Conservation (phyloP, 768 basidiomycete species). For the Boletus huronensis region DNA sequence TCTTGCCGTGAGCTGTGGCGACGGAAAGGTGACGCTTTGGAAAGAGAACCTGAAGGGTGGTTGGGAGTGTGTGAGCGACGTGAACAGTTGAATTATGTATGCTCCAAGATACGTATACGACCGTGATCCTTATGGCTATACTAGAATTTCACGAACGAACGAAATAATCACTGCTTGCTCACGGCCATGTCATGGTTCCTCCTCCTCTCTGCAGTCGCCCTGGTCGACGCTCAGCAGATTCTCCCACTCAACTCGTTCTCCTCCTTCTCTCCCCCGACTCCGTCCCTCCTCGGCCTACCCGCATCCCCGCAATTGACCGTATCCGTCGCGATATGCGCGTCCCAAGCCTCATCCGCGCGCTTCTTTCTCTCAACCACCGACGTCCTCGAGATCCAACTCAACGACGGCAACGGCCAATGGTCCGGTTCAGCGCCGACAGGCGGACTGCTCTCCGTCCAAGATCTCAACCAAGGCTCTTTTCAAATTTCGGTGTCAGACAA, state of each 20-base stretch:
- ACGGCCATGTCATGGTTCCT: not conserved
- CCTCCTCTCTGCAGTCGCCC: not conserved
- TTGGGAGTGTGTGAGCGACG: conserved; percentile 97
- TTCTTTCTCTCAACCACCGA: conserved; percentile 57
- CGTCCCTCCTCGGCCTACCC: conserved; percentile 41
- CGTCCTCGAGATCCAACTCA: conserved; percentile 47
- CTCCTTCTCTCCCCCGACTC: conserved; percentile 32
- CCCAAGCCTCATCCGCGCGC: conserved; percentile 35
- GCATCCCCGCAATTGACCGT: conserved; percentile 38
- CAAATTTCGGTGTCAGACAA: conserved; percentile 55
- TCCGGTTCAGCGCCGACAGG: conserved; percentile 44
- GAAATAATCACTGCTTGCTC: too few species aligned
- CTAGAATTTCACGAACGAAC: too few species aligned
- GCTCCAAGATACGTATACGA: not conserved
- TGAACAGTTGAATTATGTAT: conserved; percentile 60
- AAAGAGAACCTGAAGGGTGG: conserved; percentile 94
- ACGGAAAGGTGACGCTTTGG: conserved; percentile 97
- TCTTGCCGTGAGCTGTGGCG: conserved; percentile 93
- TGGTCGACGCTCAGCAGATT: conserved; percentile 15
- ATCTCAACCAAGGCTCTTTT: conserved; percentile 41
- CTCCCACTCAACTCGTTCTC: conserved; percentile 38
- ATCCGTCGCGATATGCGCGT: conserved; percentile 49
- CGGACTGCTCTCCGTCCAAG: conserved; percentile 50
- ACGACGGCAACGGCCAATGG: conserved; percentile 52
- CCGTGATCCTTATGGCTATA: not conserved